Evolutionary conservation across 805 yeast genomes (phyloP), one percentile per base, ranked within the genome.

Genomic region (Candida namnaoensis): DNA sequence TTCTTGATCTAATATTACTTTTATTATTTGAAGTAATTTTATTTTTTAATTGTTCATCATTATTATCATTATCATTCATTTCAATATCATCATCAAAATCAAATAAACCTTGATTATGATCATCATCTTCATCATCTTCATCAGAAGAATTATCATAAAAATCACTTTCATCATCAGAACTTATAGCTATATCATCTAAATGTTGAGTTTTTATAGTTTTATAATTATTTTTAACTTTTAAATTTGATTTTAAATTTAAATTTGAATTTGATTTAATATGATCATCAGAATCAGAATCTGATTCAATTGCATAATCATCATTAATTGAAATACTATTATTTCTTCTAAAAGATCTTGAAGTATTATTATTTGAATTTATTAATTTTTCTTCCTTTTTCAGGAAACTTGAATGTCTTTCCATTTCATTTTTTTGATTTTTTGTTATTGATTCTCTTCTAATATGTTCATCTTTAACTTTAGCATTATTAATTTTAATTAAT

Each of bases 401-500:
- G 24, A 55, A 50, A 32, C 45, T 52, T 6, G 51, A 50, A 28
- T 55, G 60, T 8, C 45, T 43, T 32, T 55, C 60, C 38, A 47
- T 26, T 32, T 53, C 60, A 38, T 55, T 54, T 36, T 13, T 27
- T 45, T 50, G 47, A 41, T 49, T 47, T 44, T 46, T 51, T 34
- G 53, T 55, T 41, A 53, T 60, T 47, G 56, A 61, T 46, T 45
- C 59, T 48, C 55, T 61, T 61, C 56, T 61, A 47, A 39, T 48
- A 4, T 52, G 55, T 25, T 44, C 56, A 42, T 74, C 78, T 50
- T 72, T 76, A 35, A 74, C 71, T 40, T 64, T 64, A 25, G 65
- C 58, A 41, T 64, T 65, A 6, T 62, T 56, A 11, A 57, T 51
- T 42, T 53, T 72, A 58, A 60, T 69, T 52, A 53, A 53, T 58